Evolutionary conservation across 768 basidiomycete genomes (phyloP), one percentile per base, ranked within the genome.

Genomic region (Pleurotus sapidus): DNA sequence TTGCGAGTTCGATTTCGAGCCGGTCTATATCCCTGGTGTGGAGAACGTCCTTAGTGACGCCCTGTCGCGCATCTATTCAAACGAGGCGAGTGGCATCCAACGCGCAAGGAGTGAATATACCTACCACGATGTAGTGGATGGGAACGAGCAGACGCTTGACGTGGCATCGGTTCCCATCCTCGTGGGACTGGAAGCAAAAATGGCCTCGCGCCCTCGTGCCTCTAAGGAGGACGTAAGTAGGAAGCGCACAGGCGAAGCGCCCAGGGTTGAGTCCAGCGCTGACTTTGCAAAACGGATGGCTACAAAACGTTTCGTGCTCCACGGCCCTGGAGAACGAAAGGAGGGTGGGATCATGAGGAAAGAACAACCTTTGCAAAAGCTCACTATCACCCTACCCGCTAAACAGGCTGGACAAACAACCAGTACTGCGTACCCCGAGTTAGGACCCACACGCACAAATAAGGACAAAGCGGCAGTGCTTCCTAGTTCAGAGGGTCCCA

Each of bases 41-140:
- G 67, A 72, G 3, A 80, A 83, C 57, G 61, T 68, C 0, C 58
- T 75, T 0, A 70, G 74, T 0, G 77, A 82, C 62, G 70, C 76
- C 0, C 60, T 82, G 4, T 81, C 77, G 0, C 62, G 71, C 34
- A 20, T 73, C 4, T 63, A 64, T 17, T 47, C 51, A 3, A 54
- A 61, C 17, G 60, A 60, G 24, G 57, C 62, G 1, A 23, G 46
- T 25, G 56, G 60, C 0, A 65, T 58, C 1, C 54, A 63, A 1
- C 39, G 64, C 0, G 59, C 61, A 3, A 38, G 24, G 0, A 59
- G 50, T 6, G 64, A 68, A 39, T 70, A 64, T 14, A 61, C 57
- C 5, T 46, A 59, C 14, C 53, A 56, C 15, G 56, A 59, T 25
- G 27, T 55, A 0, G 17, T 38, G 1, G 40, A 57, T 0, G 30